Conservation (phyloP, 495 filamentous ascomycete species). For the Aspergillus kassunensis region DNA sequence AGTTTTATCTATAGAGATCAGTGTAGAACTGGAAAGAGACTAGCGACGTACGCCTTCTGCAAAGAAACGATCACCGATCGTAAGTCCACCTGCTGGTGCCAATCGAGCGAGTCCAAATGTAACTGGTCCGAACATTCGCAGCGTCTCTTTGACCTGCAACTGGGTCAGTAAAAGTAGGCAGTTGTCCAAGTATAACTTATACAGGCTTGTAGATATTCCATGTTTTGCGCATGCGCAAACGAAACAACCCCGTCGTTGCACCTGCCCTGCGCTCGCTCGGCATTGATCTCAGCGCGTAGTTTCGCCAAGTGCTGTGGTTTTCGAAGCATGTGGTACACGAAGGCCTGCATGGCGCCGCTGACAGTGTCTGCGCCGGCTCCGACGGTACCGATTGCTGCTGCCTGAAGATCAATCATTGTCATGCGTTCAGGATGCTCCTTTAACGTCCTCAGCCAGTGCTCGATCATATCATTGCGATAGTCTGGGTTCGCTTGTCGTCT, state of each 20-base stretch:
- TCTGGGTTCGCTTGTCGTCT: slow-evolving; percentile 32
- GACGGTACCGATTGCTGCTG: slow-evolving; percentile 33
- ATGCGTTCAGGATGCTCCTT: slow-evolving; percentile 36
- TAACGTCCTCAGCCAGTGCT: slow-evolving; percentile 37
- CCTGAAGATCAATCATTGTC: slow-evolving; percentile 33
- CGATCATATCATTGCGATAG: slow-evolving; percentile 39
- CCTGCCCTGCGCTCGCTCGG: slow-evolving; percentile 17
- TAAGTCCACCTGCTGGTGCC: slow-evolving; percentile 28
- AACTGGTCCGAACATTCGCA: slow-evolving; percentile 39
- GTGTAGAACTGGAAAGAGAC: neutral
- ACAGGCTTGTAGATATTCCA: slow-evolving; percentile 37
- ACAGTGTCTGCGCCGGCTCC: slow-evolving; percentile 46
- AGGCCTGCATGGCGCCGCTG: slow-evolving; percentile 31
- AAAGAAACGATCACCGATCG: slow-evolving; percentile 30
- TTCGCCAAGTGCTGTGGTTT: slow-evolving; percentile 26
- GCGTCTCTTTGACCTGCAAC: slow-evolving; percentile 49
- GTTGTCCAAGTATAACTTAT: slow-evolving; percentile 17
- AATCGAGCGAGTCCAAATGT: slow-evolving; percentile 27
- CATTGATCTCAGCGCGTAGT: slow-evolving; percentile 35
- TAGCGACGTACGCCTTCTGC: slow-evolving; percentile 30
- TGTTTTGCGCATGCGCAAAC: slow-evolving; percentile 22
- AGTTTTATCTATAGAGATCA: slow-evolving; percentile 27
- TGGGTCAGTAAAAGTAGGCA: neutral
- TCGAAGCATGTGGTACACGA: slow-evolving; percentile 33
- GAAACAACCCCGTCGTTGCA: slow-evolving; percentile 21